Evolutionary conservation across 768 basidiomycete species (phyloP), one percentile per base, ranked within the genome.

Genomic region (Naganishia vishniacii): DNA sequence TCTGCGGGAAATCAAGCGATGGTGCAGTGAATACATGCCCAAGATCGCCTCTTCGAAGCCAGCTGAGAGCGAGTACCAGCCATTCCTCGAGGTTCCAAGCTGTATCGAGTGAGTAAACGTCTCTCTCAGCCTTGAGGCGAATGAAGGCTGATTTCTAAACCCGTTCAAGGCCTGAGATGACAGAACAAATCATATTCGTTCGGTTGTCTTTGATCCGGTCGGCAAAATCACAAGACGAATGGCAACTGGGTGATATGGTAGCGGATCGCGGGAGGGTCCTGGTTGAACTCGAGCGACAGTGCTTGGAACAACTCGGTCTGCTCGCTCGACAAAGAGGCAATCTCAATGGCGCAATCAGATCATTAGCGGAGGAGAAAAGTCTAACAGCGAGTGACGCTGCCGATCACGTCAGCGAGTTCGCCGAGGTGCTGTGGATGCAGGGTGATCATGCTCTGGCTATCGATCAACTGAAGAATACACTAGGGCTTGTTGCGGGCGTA

Each of bases 351-450:
- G 89, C 94, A 0, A 77, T 95, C 28, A 98, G 94, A 71, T 85
- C 92, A 4, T 81, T 93, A 40, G 81, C 89, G 31, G 83, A 84
- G 28, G 89, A 91, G 0, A 87, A 88, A 72, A 80, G 78, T 40
- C 77, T 92, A 4, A 84, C 65, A 9, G 16, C 32, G 11, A 34
- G 28, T 13, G 61, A 59, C 28, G 48, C 48, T 12, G 41, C 47
- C 29, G 63, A 48, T 37, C 63, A 64, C 25, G 83, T 85, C 0
- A 82, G 86, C 70, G 93, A 95, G 73, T 91, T 90, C 69, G 87
- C 94, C 16, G 84, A 86, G 64, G 91, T 97, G 18, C 81, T 98
- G 7, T 98, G 94, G 91, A 77, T 83, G 11, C 87, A 89, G 65
- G 85, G 84, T 46, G 94, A 99, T 73, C 88, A 91, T 69, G 85